Evolutionary conservation across 2,329 filamentous ascomycete genomes (phyloP), one percentile per base, ranked within the genome.

Genomic region (Leptographium lundbergii): DNA sequence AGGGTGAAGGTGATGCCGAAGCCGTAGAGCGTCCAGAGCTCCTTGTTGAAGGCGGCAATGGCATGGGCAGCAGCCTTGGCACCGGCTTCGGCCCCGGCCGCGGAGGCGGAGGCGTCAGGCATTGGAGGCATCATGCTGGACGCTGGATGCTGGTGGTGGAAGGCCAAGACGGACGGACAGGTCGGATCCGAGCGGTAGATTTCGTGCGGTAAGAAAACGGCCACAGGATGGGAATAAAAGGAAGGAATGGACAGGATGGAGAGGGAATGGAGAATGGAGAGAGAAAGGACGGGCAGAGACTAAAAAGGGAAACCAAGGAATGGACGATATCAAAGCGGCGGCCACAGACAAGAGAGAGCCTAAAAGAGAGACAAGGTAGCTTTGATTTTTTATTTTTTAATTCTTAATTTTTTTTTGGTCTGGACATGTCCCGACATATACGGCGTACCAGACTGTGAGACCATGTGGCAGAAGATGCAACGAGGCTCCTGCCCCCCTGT

Each of bases 1-100:
- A 67, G 56, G 4, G 72, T 73, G 24, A 72, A 63, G 47, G 65
- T 19, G 25, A 73, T 57, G 32, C 69, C 72, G 53, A 74, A 59
- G 7, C 66, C 63, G 42, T 71, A 66, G 5, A 74, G 67, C 0
- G 71, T 69, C 65, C 69, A 74, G 4, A 69, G 63, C 55, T 73
- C 70, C 47, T 67, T 69, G 47, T 67, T 70, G 65, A 71, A 70
- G 24, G 58, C 54, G 14, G 59, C 61, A 2, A 64, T 65, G 6
- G 64, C 63, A 10, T 61, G 58, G 50, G 66, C 67, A 10, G 64
- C 65, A 0, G 63, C 65, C 11, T 61, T 62, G 17, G 65, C 65
- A 29, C 59, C 59, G 6, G 63, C 64, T 4, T 60, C n/a, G 10
- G 39, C 59, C 17, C 52, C 36, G 13, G 36, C 14, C 13, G 34